Percentiles rank a stretch among this genome's conserved stretches.
Conservation (phyloP, 352 stramenopile genomes). For the Globisporangium heterothallicum region DNA sequence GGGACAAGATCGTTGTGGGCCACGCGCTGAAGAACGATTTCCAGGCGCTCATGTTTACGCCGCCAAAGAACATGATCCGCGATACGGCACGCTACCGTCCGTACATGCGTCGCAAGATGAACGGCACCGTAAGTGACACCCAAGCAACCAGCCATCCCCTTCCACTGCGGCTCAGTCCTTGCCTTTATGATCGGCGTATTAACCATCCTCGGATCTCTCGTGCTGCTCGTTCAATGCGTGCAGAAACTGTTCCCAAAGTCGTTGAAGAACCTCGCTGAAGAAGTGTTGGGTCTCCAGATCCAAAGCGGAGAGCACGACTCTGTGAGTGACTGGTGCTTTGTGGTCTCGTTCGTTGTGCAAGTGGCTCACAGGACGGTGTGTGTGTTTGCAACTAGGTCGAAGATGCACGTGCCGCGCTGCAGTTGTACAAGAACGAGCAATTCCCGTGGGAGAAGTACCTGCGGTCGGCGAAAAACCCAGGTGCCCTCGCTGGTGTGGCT, state of each 20-base stretch:
- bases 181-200: no score
- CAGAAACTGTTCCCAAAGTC: constrained; percentile 86
- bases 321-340: constrained; percentile 27
- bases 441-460: constrained; percentile 85
- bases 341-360: not conserved
- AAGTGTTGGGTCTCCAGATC: constrained; percentile 63
- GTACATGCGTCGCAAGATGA: constrained; percentile 84
- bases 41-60: constrained; percentile 82
- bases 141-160: not conserved
- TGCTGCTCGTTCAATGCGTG: not conserved
- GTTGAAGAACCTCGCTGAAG: constrained; percentile 66
- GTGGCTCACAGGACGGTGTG: no score
- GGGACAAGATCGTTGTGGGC: constrained; percentile 80
- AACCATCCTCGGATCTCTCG: no score
- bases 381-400: constrained; percentile 36
- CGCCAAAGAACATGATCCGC: constrained; percentile 70
- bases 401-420: constrained; percentile 68
- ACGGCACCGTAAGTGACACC: constrained; percentile 54
- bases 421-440: constrained; percentile 82
- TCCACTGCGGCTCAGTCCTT: not conserved
- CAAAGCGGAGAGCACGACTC: constrained; percentile 86
- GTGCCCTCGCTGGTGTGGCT: constrained; percentile 46
- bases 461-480: constrained; percentile 47
- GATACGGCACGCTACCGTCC: constrained; percentile 81
- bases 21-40: constrained; percentile 86